Percentiles rank a stretch among this genome's conserved stretches.
These are phyloP conservation scores for Hypoxylon fuscum DNA, from an alignment of 495 filamentous ascomycete genomes.

Conservation along the genomic window DNA sequence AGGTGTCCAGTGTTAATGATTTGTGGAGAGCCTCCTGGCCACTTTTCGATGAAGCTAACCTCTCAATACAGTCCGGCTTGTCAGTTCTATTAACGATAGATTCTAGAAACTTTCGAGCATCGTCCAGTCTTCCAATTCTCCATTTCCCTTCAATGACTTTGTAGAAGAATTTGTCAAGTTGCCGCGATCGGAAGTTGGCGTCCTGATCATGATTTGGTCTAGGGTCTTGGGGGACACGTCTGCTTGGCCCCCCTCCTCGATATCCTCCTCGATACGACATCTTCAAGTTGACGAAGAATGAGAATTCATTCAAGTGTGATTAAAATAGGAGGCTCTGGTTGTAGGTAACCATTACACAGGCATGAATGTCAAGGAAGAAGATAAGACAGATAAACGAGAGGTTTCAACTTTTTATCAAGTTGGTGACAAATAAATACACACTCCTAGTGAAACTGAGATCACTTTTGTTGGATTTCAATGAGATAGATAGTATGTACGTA, in stretches of 20 bases:
- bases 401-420: no score
- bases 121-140: conserved; percentile 32
- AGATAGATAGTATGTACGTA: no score
- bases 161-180: conserved; percentile 42
- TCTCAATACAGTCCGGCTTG: conserved; percentile 61
- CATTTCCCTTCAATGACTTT: conserved; percentile 42
- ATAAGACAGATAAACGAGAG: no score
- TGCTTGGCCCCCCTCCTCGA: background rate
- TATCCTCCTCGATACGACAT: conserved; percentile 20
- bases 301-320: background rate
- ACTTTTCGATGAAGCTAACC: conserved; percentile 58
- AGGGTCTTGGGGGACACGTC: background rate
- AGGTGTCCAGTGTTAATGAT: conserved; percentile 60
- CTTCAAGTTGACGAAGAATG: background rate
- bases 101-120: conserved; percentile 69
- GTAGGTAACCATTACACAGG: background rate
- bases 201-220: conserved; percentile 9
- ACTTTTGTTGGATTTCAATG: no score
- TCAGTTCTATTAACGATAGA: conserved; percentile 62
- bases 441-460: no score
- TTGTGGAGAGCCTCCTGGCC: conserved; percentile 60
- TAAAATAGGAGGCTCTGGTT: background rate
- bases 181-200: conserved; percentile 7
- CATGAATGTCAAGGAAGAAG: background rate
- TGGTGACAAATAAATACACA: no score